Base-by-base conservation (phyloP, 2,329 filamentous ascomycete species). In the Calonectria pteridis region DNA sequence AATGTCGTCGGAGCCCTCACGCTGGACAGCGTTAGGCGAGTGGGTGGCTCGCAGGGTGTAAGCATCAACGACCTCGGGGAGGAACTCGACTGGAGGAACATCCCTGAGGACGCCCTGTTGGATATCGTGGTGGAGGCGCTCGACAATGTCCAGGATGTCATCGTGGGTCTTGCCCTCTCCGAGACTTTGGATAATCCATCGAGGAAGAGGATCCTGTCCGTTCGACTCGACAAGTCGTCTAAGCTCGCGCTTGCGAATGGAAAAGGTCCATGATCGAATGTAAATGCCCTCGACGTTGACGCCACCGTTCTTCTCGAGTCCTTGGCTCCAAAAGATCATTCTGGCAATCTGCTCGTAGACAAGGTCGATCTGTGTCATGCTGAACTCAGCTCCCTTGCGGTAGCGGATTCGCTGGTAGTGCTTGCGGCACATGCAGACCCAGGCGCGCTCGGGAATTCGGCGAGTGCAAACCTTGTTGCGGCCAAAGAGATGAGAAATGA, bases 401-500 rank as follows among this genome's bases (percentile, higher is more conserved):
- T 95, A 96, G 0, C 93, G 88, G 53, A 89, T 89, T 9, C 94
- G 91, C 84, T 97, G 95, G 82, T 97, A 97, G 80, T 96, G 93
- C 81, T 96, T 96, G 43, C 94, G 91, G 83, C 95, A 97, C 81
- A 91, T 93, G 79, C 93, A 91, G 0, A 95, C 91, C 94, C 94
- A 96, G 2, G 94, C 89, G 28, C 90, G 84, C 7, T 89, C 85
- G 0, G 93, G 93, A 63, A 97, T 94, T 55, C 88, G 87, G 40
- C 93, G 89, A 0, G 94, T 97, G 79, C 92, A 93, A 10, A 90
- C 88, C 84, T 97, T 97, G 87, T 97, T 97, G 46, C 95, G 91
- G 28, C 94, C 94, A 78, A 96, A 96, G 69, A 96, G 90, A 80
- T 97, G 94, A 0, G 93, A 95, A 73, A 96, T 93, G 6, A 93